Evolutionary conservation across 1,284 basidiomycete species (phyloP), one percentile per base, ranked within the genome.

Genomic region (Fomitopsis pinicola): DNA sequence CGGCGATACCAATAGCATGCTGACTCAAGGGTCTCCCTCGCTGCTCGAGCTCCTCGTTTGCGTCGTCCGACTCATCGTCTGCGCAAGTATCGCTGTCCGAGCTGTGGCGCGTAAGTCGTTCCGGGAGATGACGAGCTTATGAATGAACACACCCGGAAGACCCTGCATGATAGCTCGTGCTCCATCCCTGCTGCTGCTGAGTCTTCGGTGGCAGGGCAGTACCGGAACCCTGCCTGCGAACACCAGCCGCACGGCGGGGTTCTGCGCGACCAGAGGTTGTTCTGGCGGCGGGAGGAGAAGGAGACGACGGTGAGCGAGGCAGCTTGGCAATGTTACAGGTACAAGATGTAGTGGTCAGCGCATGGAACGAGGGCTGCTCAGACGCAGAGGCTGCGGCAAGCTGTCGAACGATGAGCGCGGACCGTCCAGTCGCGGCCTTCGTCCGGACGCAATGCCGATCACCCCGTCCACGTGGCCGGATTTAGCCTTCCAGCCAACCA

Each of bases 91-190:
- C 74, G 17, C 82, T 81, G 33, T 78, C 82, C 35, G 82, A 80
- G 64, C 84, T 85, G 64, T 22, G 42, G 30, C 22, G 7, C 10
- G n/a, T 36, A 38, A 42, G 46, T 52, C n/a, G n/a, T 19, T 44
- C 40, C 12, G 14, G 22, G 17, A 6, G 52, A 30, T 52, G 44
- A 19, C 55, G 58, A 46, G 55, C 59, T n/a, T 53, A 38, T 36
- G 42, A 22, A 40, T 22, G n/a, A 12, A 70, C 76, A 55, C 61
- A 88, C 88, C 87, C 84, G 15, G 90, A 92, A 33, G 88, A 89
- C 40, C 90, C 91, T 19, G 86, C 90, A 63, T 90, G 87, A 73
- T 92, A 92, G 67, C 90, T 92, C n/a, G 91, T 91, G 68, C 89
- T 92, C 86, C 90, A 86, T 66, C 86, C 90, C 65, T 85, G 64